phyloP scores from a whole-genome alignment of 768 basidiomycete genomes.

The Leccinum pellstonianum region DNA sequence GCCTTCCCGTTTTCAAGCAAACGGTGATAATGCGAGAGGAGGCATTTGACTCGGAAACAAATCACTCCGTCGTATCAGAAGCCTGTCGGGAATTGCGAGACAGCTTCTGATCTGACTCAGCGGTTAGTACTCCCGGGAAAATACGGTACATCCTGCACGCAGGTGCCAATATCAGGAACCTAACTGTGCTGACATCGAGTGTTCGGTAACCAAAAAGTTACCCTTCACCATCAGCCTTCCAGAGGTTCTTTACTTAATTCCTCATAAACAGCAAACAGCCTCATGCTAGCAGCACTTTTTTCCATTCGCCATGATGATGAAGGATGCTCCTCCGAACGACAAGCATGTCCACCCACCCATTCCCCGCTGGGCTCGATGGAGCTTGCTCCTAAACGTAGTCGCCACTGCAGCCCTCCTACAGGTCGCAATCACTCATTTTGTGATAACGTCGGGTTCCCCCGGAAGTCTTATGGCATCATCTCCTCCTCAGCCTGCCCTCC shows the following conservation, averaged over 20 bases:
- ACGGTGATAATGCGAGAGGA: not conserved
- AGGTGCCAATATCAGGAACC: not conserved
- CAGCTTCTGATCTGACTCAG: not conserved
- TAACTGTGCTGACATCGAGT: not conserved
- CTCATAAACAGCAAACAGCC: not conserved
- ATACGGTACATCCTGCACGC: not conserved
- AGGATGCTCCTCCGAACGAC: not conserved
- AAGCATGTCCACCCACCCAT: not conserved
- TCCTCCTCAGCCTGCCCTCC: not conserved
- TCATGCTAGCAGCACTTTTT: not conserved
- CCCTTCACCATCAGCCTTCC: not conserved
- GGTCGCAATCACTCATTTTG: not conserved
- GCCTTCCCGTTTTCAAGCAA: not conserved
- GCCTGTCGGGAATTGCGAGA: not conserved
- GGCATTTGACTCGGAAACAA: not conserved
- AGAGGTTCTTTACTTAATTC: not conserved
- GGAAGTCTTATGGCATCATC: not conserved
- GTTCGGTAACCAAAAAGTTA: not conserved
- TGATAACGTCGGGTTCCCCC: not conserved
- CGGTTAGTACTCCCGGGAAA: not conserved
- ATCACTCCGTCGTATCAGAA: not conserved
- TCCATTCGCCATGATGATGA: not conserved
- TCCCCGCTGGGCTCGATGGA: constrained; percentile 18
- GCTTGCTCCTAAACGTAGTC: constrained; percentile 15
- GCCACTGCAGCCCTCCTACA: constrained; percentile 14